Evolutionary conservation across 768 basidiomycete species (phyloP).

Genomic region (Postia placenta): DNA sequence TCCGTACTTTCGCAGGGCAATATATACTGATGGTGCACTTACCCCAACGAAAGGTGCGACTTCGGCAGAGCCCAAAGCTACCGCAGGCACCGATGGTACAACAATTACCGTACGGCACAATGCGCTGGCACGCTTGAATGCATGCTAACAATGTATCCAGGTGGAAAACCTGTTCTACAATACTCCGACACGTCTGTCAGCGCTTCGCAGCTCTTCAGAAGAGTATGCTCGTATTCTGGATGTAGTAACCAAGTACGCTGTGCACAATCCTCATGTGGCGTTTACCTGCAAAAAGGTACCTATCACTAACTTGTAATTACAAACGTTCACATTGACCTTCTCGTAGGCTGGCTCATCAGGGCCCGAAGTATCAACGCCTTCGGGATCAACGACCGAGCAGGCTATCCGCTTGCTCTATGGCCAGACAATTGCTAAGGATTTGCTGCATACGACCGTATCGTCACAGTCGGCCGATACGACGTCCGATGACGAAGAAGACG

Average conservation of each 20-base stretch:
- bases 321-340: background rate
- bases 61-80: slow-evolving; percentile 74
- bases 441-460: slow-evolving; percentile 36
- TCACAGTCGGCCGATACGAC: slow-evolving; percentile 26
- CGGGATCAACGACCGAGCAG: slow-evolving; percentile 53
- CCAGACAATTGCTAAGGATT: slow-evolving; percentile 70
- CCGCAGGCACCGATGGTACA: slow-evolving; percentile 93
- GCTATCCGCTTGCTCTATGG: slow-evolving; percentile 82
- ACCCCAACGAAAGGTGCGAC: slow-evolving; percentile 66
- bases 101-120: slow-evolving; percentile 60
- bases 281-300: slow-evolving; percentile 86
- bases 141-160: slow-evolving; percentile 32
- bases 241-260: slow-evolving; percentile 87
- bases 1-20: slow-evolving; percentile 48
- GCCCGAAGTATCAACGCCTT: slow-evolving; percentile 80
- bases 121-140: background rate
- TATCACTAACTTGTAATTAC: background rate
- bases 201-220: slow-evolving; percentile 79
- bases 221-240: slow-evolving; percentile 91
- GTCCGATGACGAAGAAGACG: slow-evolving; percentile 25
- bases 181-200: slow-evolving; percentile 79
- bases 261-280: slow-evolving; percentile 85
- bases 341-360: slow-evolving; percentile 60
- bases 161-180: slow-evolving; percentile 97
- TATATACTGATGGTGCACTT: slow-evolving; percentile 74